Evolutionary conservation across 106 monocot genomes (phyloP), one percentile per base, ranked within the genome.

Genomic region (Platanthera zijinensis): DNA sequence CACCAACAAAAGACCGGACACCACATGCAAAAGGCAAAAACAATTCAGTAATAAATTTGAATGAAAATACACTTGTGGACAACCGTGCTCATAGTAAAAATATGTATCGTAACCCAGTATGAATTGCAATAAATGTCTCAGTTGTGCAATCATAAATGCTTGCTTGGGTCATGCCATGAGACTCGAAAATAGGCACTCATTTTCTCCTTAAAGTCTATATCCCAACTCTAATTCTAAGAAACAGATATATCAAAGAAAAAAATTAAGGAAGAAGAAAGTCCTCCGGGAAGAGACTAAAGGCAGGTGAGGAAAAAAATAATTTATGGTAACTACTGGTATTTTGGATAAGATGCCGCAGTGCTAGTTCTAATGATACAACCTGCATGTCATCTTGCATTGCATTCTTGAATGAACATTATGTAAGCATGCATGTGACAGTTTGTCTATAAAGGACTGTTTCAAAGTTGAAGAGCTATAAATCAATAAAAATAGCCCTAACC

Each of bases 61-160:
- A 39, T 13, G 11, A 30, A 19, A 67, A 13, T 32, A 39, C 39
- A 12, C 22, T 25, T 67, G 32, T 11, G 67, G 25, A 5, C 21
- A 61, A 59, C 7, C 21, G 8, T 17, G 70, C 17, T 28, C 25
- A 67, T 5, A 67, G 22, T 30, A 67, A 67, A 11, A 39, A 17
- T 7, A 71, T 28, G 39, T n/a, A 39, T 39, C 17, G 32, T 12
- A 74, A 86, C 88, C 87, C 82, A 47, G 94, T 99, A 57, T 89
- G 94, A 69, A 99, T 94, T 46, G 97, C 91, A 77, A 91, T 89
- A 88, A 99, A 99, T 74, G 97, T 94, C 85, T 99, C 97, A 77
- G 80, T 84, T 89, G 94, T 94, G 82, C 84, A 92, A 79, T 94
- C 92, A 72, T 91, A 86, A 89, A 99, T 88, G 47, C 84, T 91